Conservation (phyloP, 2,329 filamentous ascomycete genomes). For the Amylocarpus encephaloides region DNA sequence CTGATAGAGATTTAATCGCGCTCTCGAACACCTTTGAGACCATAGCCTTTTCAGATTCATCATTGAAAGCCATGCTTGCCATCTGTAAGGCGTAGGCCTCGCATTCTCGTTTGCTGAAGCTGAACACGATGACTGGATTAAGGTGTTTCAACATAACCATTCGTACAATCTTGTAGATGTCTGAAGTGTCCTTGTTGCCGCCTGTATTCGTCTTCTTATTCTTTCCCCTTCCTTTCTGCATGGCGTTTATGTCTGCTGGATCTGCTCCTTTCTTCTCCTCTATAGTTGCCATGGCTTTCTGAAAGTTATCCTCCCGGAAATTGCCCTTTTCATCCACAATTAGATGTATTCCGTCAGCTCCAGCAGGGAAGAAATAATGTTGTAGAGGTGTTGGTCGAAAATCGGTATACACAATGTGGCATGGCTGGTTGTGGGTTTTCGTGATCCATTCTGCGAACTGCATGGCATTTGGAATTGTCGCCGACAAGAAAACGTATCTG, state of each 20-base stretch:
- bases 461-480: slow-evolving; percentile 97
- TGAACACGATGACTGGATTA: slow-evolving; percentile 98
- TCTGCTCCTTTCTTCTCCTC: slow-evolving; percentile 83
- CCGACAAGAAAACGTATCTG: slow-evolving; percentile 95
- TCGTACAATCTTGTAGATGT: slow-evolving; percentile 95
- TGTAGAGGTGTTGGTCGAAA: slow-evolving; percentile 95
- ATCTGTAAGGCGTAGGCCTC: slow-evolving; percentile 85
- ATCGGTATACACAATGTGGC: slow-evolving; percentile 98
- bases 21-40: slow-evolving; percentile 90
- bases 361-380: slow-evolving; percentile 94
- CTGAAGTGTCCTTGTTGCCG: slow-evolving; percentile 61
- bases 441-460: slow-evolving; percentile 99
- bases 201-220: slow-evolving; percentile 90
- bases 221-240: slow-evolving; percentile 79
- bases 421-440: slow-evolving; percentile 95
- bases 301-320: slow-evolving; percentile 96
- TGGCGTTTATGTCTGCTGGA: slow-evolving; percentile 70
- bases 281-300: slow-evolving; percentile 87
- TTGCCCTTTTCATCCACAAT: slow-evolving; percentile 95
- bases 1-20: slow-evolving; percentile 85
- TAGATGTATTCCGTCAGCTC: slow-evolving; percentile 86
- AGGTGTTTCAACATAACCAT: slow-evolving; percentile 99
- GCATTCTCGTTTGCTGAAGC: slow-evolving; percentile 97
- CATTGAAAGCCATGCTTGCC: slow-evolving; percentile 85
- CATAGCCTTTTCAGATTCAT: slow-evolving; percentile 91